phyloP scores from a whole-genome alignment of 2,329 filamentous ascomycete genomes.

The Fusarium dimerum region DNA sequence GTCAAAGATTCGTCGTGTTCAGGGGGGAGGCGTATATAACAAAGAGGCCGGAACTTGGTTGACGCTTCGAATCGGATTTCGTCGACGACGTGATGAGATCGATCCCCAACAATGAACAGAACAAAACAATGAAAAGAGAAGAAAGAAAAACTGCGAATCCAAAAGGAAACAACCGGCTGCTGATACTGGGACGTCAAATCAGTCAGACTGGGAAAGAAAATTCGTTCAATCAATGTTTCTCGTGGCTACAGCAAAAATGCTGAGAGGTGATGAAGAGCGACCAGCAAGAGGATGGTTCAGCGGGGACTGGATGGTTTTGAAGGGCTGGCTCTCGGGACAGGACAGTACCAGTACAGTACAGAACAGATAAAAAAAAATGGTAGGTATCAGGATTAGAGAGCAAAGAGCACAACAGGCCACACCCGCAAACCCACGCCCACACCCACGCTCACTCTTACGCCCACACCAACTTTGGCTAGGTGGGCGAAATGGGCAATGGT shows the following conservation, averaged over 20 bases:
- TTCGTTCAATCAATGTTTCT: constrained; percentile 21
- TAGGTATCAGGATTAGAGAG: too few species aligned
- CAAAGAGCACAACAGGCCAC: too few species aligned
- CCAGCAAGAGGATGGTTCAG: constrained; percentile 14
- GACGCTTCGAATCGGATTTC: too few species aligned
- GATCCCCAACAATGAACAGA: constrained; percentile 4
- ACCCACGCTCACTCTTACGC: too few species aligned
- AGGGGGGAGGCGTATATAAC: constrained; percentile 6
- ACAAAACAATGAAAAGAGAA: constrained; percentile 3
- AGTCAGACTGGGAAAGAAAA: constrained; percentile 13
- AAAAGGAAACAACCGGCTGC: constrained; percentile 18
- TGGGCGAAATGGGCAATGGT: not conserved
- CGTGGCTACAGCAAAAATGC: constrained; percentile 26
- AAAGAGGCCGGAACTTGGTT: too few species aligned
- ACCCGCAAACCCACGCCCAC: too few species aligned
- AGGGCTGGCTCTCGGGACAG: not conserved
- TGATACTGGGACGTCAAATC: constrained; percentile 22
- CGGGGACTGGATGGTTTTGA: constrained; percentile 32
- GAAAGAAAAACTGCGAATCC: constrained; percentile 9
- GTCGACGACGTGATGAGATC: not conserved
- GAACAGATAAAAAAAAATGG: too few species aligned
- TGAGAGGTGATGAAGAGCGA: constrained; percentile 21
- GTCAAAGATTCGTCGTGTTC: not conserved
- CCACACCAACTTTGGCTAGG: not conserved
- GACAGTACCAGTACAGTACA: too few species aligned